Evolutionary conservation across 805 yeast species (phyloP), one percentile per base, ranked within the genome.

Genomic region (Sugiyamaella mastotermitis): DNA sequence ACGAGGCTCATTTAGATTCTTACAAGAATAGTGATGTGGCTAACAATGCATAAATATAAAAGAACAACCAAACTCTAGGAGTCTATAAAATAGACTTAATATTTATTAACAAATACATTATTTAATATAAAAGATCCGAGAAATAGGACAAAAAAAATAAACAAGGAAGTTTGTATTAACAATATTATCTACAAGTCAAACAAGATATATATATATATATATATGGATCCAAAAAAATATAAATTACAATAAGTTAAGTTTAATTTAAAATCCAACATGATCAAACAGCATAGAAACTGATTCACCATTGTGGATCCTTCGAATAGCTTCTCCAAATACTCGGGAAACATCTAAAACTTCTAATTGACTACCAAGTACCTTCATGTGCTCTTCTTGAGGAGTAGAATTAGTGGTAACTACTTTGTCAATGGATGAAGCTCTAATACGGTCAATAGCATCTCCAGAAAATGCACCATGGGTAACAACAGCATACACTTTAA

Each of bases 261-360:
- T n/a, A n/a, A n/a, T n/a, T n/a, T n/a, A n/a, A n/a, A n/a, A n/a
- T n/a, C n/a, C n/a, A 6, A 40, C 94, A 50, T 83, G 88, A 52
- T 87, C 96, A 63, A 88, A 92, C 44, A 92, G 68, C 84, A 86
- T 82, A 14, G 94, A 81, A 13, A 92, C 95, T 11, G 90, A 78
- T 66, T 92, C 99, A 49, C 99, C 99, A 51, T 92, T 92, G 61
- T 92, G 95, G 35, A 92, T 90, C 60, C 99, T 73, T 58, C 99
- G 72, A 31, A 92, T 86, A 1, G 97, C 90, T 62, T 92, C 99
- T 13, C 94, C 96, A 51, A 92, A 82, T 14, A 92, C 75, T 41
- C 83, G 69, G 7, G 94, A 78, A 5, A 92, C 92, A 51, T 92
- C 98, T 51, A 92, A 66, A 7, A 90, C 85, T 51, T 81, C 88